phyloP scores from a whole-genome alignment of 192 early-diverging fungal species.

The Gaertneriomyces semiglobifer region DNA sequence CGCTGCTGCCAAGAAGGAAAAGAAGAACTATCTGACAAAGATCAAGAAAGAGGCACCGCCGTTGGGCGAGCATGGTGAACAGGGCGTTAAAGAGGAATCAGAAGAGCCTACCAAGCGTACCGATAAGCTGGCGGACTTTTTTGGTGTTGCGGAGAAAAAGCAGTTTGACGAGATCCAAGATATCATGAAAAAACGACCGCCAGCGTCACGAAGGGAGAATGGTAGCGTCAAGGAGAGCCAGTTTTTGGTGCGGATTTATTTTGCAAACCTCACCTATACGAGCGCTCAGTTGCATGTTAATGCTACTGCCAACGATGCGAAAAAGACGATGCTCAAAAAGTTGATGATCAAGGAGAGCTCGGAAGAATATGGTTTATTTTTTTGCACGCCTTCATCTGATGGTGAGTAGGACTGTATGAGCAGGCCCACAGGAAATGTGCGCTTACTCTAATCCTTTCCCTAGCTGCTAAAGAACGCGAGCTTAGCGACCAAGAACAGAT shows the following conservation, averaged over 20 bases:
- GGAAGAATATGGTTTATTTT: constrained; percentile 39
- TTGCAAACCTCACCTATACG: constrained; percentile 48
- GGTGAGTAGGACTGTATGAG: neutral
- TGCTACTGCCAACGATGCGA: constrained; percentile 28
- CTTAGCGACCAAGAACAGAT: constrained; percentile 28
- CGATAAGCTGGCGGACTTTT: constrained; percentile 37
- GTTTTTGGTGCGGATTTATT: constrained; percentile 41
- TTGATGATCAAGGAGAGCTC: constrained; percentile 37
- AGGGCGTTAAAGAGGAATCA: neutral
- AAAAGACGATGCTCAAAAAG: constrained; percentile 31
- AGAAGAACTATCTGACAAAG: too few species aligned
- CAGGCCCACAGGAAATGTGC: neutral
- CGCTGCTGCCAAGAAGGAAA: too few species aligned
- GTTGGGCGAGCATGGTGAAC: neutral
- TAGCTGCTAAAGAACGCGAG: constrained; percentile 31
- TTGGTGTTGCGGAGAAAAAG: constrained; percentile 32
- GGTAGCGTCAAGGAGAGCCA: neutral
- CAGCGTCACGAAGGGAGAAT: neutral
- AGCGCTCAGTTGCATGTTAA: constrained; percentile 30
- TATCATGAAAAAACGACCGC: constrained; percentile 23
- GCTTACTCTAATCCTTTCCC: neutral
- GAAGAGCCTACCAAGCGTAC: constrained; percentile 24
- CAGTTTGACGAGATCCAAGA: constrained; percentile 25
- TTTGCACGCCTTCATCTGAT: constrained; percentile 16
- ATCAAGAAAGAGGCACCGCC: too few species aligned